Conservation (phyloP, 805 yeast species). For the Starmerella cellae region DNA sequence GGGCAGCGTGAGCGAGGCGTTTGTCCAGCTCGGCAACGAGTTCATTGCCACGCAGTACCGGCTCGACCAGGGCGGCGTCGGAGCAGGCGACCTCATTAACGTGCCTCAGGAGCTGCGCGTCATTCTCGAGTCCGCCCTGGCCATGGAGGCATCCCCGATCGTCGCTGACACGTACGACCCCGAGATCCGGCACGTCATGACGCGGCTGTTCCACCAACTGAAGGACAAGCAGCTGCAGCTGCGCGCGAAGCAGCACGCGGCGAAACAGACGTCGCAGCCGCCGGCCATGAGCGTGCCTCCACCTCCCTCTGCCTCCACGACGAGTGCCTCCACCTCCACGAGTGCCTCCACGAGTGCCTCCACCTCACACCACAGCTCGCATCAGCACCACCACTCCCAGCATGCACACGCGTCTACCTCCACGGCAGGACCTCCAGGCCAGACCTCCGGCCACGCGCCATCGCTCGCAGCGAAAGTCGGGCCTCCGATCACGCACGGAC, state of each 20-base stretch:
- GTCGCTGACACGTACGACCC: conserved; percentile 73
- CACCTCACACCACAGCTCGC: neutral
- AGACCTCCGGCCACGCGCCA: too few species aligned
- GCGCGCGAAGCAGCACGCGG: neutral
- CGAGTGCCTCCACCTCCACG: neutral
- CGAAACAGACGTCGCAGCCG: neutral
- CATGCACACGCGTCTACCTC: too few species aligned
- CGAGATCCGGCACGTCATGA: conserved; percentile 71
- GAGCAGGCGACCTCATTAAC: conserved; percentile 68
- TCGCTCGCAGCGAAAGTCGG: too few species aligned
- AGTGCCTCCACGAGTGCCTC: neutral
- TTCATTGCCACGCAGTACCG: conserved; percentile 76
- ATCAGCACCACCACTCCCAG: too few species aligned
- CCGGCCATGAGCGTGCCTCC: neutral
- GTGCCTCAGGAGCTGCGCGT: conserved; percentile 72
- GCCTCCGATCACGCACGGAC: too few species aligned
- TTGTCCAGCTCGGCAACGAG: conserved; percentile 86
- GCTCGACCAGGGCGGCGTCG: conserved; percentile 65
- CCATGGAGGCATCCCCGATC: conserved; percentile 73
- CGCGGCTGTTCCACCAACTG: conserved; percentile 60
- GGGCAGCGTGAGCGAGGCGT: conserved; percentile 73
- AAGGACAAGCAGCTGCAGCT: conserved; percentile 31
- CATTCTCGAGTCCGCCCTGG: conserved; percentile 72
- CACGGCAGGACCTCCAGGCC: too few species aligned
- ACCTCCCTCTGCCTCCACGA: neutral